Evolutionary conservation across 2,329 filamentous ascomycete genomes (phyloP).

Genomic region (Paecilomyces sp.): DNA sequence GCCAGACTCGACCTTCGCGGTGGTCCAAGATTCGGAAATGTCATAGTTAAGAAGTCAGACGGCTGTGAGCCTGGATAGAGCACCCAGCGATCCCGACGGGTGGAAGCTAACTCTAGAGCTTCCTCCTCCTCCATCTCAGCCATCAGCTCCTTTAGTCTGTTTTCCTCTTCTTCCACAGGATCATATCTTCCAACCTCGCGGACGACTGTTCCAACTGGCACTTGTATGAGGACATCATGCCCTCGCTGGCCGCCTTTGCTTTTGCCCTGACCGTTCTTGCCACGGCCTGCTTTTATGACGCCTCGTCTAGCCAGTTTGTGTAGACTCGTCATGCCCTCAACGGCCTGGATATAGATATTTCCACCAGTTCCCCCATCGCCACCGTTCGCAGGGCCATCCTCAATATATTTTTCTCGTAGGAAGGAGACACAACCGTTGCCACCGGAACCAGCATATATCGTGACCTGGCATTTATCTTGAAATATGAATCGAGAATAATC

Average conservation of each 20-base stretch:
- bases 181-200: conserved; percentile 74
- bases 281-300: conserved; percentile 44
- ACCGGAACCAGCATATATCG: conserved; percentile 69
- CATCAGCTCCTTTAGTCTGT: conserved; percentile 10
- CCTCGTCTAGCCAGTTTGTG: conserved; percentile 81
- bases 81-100: conserved; percentile 67
- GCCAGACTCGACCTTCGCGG: conserved; percentile 51
- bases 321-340: conserved; percentile 82
- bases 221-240: conserved; percentile 78
- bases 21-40: conserved; percentile 51
- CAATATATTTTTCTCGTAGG: conserved; percentile 80
- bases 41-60: conserved; percentile 57
- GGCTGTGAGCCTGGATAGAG: conserved; percentile 73
- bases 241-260: conserved; percentile 63
- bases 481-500: conserved; percentile 81
- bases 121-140: conserved; percentile 31
- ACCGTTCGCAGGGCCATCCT: conserved; percentile 85
- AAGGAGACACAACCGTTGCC: conserved; percentile 95
- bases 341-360: conserved; percentile 88
- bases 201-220: conserved; percentile 87
- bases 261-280: conserved; percentile 42
- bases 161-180: conserved; percentile 63
- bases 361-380: conserved; percentile 90
- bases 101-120: conserved; percentile 33
- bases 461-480: conserved; percentile 75